Conservation (phyloP, 345 rosid genomes). For the Dipteronia dyeriana region DNA sequence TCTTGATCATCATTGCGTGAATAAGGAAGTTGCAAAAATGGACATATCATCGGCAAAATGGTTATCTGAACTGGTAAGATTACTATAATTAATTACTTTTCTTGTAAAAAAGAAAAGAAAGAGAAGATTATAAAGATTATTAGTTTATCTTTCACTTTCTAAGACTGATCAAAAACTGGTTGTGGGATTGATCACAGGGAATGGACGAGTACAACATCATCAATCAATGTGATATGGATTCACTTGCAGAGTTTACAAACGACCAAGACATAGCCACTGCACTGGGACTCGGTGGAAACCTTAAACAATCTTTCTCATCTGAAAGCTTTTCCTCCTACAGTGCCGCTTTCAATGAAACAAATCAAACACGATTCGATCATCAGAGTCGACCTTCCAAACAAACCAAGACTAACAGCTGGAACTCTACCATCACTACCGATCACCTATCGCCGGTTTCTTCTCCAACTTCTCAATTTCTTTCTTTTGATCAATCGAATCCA, state of each 20-base stretch:
- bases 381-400: conserved; percentile 29
- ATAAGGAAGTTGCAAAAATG: conserved; percentile 21
- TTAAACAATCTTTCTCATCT: conserved; percentile 37
- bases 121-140: neutral
- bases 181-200: conserved; percentile 24
- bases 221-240: conserved; percentile 40
- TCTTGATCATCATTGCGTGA: neutral
- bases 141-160: neutral
- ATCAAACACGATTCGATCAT: conserved; percentile 10
- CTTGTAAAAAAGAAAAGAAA: neutral
- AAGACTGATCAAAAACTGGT: neutral
- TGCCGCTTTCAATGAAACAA: conserved; percentile 23
- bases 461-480: conserved; percentile 30
- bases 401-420: conserved; percentile 34
- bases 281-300: neutral
- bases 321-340: conserved; percentile 35
- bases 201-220: conserved; percentile 48
- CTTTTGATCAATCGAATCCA: conserved; percentile 26
- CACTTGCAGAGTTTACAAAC: conserved; percentile 27
- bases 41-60: conserved; percentile 43
- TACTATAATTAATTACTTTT: neutral
- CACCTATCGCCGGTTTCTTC: conserved; percentile 17
- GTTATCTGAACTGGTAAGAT: conserved; percentile 53
- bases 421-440: conserved; percentile 24
- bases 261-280: conserved; percentile 30